phyloP scores from a whole-genome alignment of 129 eudicot species.

The Tagetes patula region DNA sequence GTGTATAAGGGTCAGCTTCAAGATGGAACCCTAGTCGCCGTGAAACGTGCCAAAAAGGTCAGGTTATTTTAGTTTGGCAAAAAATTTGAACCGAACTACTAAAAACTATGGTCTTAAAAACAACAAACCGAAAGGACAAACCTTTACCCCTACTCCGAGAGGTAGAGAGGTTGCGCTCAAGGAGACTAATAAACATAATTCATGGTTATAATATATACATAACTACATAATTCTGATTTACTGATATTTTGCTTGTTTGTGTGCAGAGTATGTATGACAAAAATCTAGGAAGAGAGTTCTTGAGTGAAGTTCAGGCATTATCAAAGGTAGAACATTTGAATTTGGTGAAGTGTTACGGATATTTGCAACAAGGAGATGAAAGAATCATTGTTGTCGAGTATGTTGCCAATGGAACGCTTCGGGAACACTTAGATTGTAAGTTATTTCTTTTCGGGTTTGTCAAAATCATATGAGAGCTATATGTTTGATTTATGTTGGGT shows the following conservation, averaged over 20 bases:
- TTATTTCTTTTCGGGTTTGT: constrained; percentile 11
- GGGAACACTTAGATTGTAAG: constrained; percentile 92
- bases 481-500: no score
- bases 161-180: no score
- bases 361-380: constrained; percentile 71
- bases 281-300: constrained; percentile 65
- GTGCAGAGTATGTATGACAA: constrained; percentile 64
- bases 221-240: background rate
- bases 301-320: constrained; percentile 63
- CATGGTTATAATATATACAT: background rate
- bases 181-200: background rate
- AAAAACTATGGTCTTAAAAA: background rate
- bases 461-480: background rate
- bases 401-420: constrained; percentile 87
- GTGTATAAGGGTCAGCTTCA: constrained; percentile 74
- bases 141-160: no score
- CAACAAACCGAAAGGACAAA: no score
- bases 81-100: background rate
- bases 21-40: constrained; percentile 84
- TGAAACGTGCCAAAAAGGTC: constrained; percentile 95
- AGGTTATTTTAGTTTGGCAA: background rate
- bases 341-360: constrained; percentile 76
- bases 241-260: constrained; percentile 3
- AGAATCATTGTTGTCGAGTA: constrained; percentile 85
- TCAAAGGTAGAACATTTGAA: constrained; percentile 74